Evolutionary conservation across 169 alveolate species (phyloP), one percentile per base, ranked within the genome.

Genomic region (Plasmodium berghei): DNA sequence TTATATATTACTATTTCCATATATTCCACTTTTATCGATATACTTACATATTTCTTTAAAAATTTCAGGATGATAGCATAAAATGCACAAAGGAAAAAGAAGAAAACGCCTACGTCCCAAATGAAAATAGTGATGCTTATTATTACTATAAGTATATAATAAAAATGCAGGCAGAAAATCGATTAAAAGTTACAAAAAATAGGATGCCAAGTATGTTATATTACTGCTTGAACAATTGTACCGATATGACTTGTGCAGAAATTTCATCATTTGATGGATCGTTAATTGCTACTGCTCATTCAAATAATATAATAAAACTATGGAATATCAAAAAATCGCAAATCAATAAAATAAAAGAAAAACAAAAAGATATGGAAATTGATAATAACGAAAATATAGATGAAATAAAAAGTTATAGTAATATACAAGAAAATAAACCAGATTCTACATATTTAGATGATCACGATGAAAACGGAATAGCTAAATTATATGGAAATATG

Each of bases 231-330:
- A 83, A 83, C 72, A 83, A 83, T 67, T 83, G 90, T 12, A 67
- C 28, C 40, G 90, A 83, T 62, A 67, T 83, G 85, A 83, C 90
- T 4, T 83, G 90, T 83, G 90, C 90, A 42, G 90, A 83, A 67
- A 52, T 83, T 66, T 83, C 90, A 9, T 71, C 59, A 42, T 71
- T 54, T 54, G 90, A 83, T 52, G 90, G 90, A 83, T 83, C 90
- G 24, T 83, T 83, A 16, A 63, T 83, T 42, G 90, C 90, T 45
- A 61, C 90, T 9, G 90, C 90, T 2, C 90, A 83, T 67, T 67
- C 90, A 48, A 67, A 83, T 83, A 83, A 83, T 62, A 67, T 83
- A 83, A 67, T 83, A n/a, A 83, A 66, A 46, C 45, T 83, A 49
- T 83, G 90, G 90, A 67, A 83, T 59, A 56, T 83, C 34, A 83